These are phyloP conservation scores for Crithidia sp. DNA, from an alignment of 208 protist species.

Conservation along the genomic window DNA sequence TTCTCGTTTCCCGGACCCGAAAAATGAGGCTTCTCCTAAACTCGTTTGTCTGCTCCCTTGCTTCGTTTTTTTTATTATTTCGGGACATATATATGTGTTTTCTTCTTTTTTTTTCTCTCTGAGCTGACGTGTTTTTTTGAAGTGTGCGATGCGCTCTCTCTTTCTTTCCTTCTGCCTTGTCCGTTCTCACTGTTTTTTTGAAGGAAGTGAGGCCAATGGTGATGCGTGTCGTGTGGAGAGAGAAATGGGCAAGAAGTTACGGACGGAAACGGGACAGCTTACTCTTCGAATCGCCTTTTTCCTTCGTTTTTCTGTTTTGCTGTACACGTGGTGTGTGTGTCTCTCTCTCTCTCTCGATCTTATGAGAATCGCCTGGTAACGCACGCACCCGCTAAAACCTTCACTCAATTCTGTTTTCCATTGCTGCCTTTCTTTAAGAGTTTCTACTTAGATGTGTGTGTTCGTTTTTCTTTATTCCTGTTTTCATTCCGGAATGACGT, in stretches of 20 bases:
- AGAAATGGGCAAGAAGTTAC: no score
- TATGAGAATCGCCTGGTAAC: no score
- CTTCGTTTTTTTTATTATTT: slow-evolving; percentile 23
- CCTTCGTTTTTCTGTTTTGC: no score
- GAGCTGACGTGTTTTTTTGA: not conserved
- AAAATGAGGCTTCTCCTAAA: not conserved
- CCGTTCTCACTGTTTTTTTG: not conserved
- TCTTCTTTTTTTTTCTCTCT: not conserved
- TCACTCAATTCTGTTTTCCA: no score
- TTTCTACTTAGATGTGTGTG: not conserved
- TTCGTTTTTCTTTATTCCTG: slow-evolving; percentile 5
- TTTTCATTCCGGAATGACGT: not conserved
- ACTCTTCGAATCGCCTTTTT: not conserved
- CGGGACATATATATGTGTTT: slow-evolving; percentile 7
- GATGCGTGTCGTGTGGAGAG: no score
- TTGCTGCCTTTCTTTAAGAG: not conserved
- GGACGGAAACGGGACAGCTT: no score
- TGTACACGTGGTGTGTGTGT: no score
- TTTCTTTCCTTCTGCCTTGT: not conserved
- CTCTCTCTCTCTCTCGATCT: no score
- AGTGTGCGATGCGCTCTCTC: not conserved
- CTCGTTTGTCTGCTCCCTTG: slow-evolving; percentile 20
- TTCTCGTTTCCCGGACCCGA: slow-evolving; percentile 1
- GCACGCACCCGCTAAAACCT: no score
- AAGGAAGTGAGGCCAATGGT: no score